Evolutionary conservation across 2,329 filamentous ascomycete genomes (phyloP).

Genomic region (Neonectria hederae): DNA sequence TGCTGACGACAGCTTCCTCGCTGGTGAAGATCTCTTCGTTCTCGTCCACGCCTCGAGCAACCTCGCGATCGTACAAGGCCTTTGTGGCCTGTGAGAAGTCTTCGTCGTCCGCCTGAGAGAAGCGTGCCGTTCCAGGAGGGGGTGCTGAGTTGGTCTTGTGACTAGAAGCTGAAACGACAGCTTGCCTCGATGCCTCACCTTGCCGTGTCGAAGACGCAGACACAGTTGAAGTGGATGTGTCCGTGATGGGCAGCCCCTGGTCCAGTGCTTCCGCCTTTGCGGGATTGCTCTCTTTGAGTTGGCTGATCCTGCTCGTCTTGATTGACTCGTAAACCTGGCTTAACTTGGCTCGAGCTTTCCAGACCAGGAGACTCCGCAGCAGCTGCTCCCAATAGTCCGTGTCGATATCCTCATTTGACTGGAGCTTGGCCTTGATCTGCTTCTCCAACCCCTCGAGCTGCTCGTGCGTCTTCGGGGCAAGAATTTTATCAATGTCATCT

Average conservation of each 20-base stretch:
- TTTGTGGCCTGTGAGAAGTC: constrained; percentile 89
- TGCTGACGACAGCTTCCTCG: constrained; percentile 77
- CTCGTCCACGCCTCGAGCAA: constrained; percentile 88
- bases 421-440: constrained; percentile 86
- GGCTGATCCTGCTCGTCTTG: constrained; percentile 72
- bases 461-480: constrained; percentile 84
- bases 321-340: constrained; percentile 81
- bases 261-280: constrained; percentile 63
- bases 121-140: constrained; percentile 71
- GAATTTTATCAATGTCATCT: constrained; percentile 86
- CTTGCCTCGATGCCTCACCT: constrained; percentile 20
- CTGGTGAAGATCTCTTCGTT: constrained; percentile 95
- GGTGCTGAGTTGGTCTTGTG: constrained; percentile 46
- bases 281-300: constrained; percentile 72
- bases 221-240: constrained; percentile 12
- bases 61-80: constrained; percentile 90
- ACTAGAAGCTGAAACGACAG: constrained; percentile 31
- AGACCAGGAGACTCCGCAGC: constrained; percentile 82
- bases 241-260: constrained; percentile 21
- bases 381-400: constrained; percentile 98
- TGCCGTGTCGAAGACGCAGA: constrained; percentile 17
- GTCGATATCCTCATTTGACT: constrained; percentile 91
- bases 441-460: constrained; percentile 87
- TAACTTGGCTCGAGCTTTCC: constrained; percentile 90
- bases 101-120: constrained; percentile 74